Evolutionary conservation across 106 monocot species (phyloP), one percentile per base, ranked within the genome.

Genomic region (Triglochin maritima): DNA sequence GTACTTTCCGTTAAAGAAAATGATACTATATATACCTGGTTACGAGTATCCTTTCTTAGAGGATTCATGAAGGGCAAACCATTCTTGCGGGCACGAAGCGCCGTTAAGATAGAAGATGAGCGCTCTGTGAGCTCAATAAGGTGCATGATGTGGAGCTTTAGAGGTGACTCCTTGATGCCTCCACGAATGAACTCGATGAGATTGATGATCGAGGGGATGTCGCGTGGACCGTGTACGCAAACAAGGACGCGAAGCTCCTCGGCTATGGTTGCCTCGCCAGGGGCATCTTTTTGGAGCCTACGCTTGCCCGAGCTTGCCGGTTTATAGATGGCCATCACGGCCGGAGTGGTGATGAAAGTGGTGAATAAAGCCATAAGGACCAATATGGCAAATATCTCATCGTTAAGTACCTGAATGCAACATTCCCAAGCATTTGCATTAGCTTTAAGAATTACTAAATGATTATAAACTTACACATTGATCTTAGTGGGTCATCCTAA

Each of bases 341-440:
- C 71, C 11, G 91, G 91, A 8, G 87, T 92, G 4, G 91, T 92
- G 59, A 92, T 65, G 85, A 92, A 87, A 67, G 91, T 92, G 17
- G 91, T 92, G 77, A 92, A 82, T n/a, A 92, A 82, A 4, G 91
- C 91, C 91, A 92, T 92, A 6, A 92, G 71, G 17, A 92, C 91
- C 9, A 92, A 69, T 43, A 92, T 92, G 10, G 91, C 87, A 48
- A 92, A 92, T 29, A 49, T 79, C 68, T 92, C 91, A 29, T 92
- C 87, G 50, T 82, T 87, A 7, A 87, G 73, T 4, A 92, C 91
- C 87, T 92, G 72, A 13, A 57, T 17, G 17, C 12, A 65, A 47
- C n/a, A 65, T 14, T 48, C 16, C 17, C 14, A 57, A 15, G 4
- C 12, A 57, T 57, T 13, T 13, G 6, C 3, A 29, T 0, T 29